Percentiles rank a stretch among this genome's conserved stretches.
phyloP scores from a whole-genome alignment of 2,329 filamentous ascomycete genomes.

The Dothiorella sarmentorum region DNA sequence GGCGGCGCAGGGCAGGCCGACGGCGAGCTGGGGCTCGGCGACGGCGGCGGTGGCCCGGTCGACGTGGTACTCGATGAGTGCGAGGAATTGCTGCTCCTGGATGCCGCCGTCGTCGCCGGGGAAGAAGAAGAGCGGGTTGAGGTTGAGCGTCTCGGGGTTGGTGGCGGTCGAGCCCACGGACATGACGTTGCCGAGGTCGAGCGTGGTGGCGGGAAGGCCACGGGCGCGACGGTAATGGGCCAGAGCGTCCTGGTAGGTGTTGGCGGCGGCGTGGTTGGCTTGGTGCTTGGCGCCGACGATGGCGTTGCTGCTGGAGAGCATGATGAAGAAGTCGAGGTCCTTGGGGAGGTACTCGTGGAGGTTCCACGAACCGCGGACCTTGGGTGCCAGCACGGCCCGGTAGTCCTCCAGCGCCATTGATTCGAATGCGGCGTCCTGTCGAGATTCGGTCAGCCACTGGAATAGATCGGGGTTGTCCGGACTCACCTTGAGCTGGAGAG shows the following conservation, averaged over 20 bases:
- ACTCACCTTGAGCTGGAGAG: constrained; percentile 25
- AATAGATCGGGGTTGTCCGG: no score
- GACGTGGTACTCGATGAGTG: constrained; percentile 24
- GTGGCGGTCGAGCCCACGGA: constrained; percentile 24
- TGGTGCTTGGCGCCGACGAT: constrained; percentile 23
- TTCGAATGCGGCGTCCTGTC: background rate
- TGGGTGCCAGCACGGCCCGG: constrained; percentile 23
- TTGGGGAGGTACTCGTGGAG: constrained; percentile 24
- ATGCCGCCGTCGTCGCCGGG: constrained; percentile 20
- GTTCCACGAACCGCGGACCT: constrained; percentile 35
- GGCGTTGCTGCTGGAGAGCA: constrained; percentile 22
- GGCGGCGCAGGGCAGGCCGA: constrained; percentile 22
- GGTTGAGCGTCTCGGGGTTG: constrained; percentile 2
- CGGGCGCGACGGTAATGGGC: constrained; percentile 24
- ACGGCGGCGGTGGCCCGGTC: constrained; percentile 12
- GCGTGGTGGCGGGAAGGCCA: constrained; percentile 20
- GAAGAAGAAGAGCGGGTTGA: constrained; percentile 6
- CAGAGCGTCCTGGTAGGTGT: constrained; percentile 31
- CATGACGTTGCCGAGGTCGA: constrained; percentile 26
- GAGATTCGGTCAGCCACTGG: constrained; percentile 14
- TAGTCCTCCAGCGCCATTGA: constrained; percentile 22
- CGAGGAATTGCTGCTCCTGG: constrained; percentile 23
- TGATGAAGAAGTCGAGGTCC: constrained; percentile 30
- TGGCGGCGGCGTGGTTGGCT: constrained; percentile 27
- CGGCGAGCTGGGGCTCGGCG: constrained; percentile 23